Percentiles rank a stretch among this genome's conserved stretches.
phyloP scores from a whole-genome alignment of 2,329 filamentous ascomycete species.

The Exophiala phaeomuriformis region DNA sequence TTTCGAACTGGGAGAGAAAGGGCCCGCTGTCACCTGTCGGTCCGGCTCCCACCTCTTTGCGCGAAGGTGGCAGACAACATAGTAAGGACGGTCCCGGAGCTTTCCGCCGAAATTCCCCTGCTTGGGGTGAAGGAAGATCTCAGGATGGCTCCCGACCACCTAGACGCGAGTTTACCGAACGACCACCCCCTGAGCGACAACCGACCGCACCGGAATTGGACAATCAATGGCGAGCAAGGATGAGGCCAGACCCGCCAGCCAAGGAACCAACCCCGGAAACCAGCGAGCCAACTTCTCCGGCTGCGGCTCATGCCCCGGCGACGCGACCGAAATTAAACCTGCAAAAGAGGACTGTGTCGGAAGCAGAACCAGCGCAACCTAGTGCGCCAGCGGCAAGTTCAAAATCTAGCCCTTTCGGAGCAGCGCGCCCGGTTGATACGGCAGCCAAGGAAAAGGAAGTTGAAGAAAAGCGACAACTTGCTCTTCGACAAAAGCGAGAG shows the following conservation, averaged over 20 bases:
- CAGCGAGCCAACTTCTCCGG: constrained; percentile 69
- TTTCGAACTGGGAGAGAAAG: constrained; percentile 89
- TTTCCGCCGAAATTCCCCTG: constrained; percentile 61
- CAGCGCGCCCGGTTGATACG: constrained; percentile 88
- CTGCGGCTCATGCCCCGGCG: constrained; percentile 52
- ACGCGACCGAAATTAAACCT: constrained; percentile 78
- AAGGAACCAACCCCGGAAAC: constrained; percentile 62
- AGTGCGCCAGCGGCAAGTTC: constrained; percentile 51
- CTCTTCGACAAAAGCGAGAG: constrained; percentile 74
- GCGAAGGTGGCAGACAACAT: constrained; percentile 53
- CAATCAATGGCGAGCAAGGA: constrained; percentile 83
- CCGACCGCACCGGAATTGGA: constrained; percentile 88
- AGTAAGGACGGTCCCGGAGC: constrained; percentile 52
- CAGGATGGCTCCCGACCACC: constrained; percentile 75
- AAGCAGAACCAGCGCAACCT: constrained; percentile 49
- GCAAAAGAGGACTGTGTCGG: constrained; percentile 82
- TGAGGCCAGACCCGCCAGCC: constrained; percentile 68
- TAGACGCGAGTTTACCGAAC: constrained; percentile 66
- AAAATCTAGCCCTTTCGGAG: constrained; percentile 90
- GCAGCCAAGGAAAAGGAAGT: constrained; percentile 81
- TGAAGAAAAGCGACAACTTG: constrained; percentile 74
- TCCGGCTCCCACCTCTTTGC: constrained; percentile 33
- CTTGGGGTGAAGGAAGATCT: constrained; percentile 62
- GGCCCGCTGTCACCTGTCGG: constrained; percentile 73
- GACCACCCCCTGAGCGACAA: constrained; percentile 58